Percentiles rank a stretch among this genome's conserved stretches.
These are phyloP conservation scores for Aspergillus thermomutatus DNA, from an alignment of 2,329 filamentous ascomycete species.

Conservation along the genomic window DNA sequence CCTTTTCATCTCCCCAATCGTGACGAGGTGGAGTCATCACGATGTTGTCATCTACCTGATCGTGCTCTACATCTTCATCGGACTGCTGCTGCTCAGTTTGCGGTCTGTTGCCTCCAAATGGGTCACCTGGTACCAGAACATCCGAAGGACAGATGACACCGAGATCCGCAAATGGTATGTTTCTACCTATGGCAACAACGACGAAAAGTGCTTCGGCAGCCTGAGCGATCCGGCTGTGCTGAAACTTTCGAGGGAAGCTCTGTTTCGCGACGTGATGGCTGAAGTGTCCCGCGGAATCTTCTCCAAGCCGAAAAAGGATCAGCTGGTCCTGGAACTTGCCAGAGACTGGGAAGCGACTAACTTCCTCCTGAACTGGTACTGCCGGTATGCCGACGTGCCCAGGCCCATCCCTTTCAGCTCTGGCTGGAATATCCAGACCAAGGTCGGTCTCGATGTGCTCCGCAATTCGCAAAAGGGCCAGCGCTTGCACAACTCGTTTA, in stretches of 20 bases:
- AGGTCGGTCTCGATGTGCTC: conserved; percentile 53
- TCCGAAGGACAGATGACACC: conserved; percentile 38
- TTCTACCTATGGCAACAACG: conserved; percentile 27
- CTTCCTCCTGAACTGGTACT: conserved; percentile 55
- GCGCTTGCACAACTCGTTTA: conserved; percentile 54
- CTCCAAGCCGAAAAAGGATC: conserved; percentile 42
- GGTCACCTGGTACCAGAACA: conserved; percentile 53
- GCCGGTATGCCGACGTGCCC: conserved; percentile 46
- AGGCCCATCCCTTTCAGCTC: conserved; percentile 54
- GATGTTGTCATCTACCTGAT: conserved; percentile 57
- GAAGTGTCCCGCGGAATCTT: conserved; percentile 45
- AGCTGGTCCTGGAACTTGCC: conserved; percentile 49
- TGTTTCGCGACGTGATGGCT: conserved; percentile 45
- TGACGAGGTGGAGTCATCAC: conserved; percentile 52
- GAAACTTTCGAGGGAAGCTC: conserved; percentile 45
- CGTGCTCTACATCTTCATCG: conserved; percentile 53
- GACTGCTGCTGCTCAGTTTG: conserved; percentile 50
- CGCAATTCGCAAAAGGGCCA: conserved; percentile 54
- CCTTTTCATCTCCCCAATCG: conserved; percentile 55
- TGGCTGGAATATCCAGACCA: conserved; percentile 57
- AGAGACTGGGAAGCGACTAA: conserved; percentile 52
- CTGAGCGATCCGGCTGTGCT: conserved; percentile 50
- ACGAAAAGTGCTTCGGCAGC: conserved; percentile 41
- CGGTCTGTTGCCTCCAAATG: conserved; percentile 55
- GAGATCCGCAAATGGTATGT: conserved; percentile 42